A percentile compares a stretch with the other conserved stretches of the same genome.
Evolutionary conservation across 371 early-diverging fungal genomes (phyloP).

Genomic region (Rhizopus sp.): DNA sequence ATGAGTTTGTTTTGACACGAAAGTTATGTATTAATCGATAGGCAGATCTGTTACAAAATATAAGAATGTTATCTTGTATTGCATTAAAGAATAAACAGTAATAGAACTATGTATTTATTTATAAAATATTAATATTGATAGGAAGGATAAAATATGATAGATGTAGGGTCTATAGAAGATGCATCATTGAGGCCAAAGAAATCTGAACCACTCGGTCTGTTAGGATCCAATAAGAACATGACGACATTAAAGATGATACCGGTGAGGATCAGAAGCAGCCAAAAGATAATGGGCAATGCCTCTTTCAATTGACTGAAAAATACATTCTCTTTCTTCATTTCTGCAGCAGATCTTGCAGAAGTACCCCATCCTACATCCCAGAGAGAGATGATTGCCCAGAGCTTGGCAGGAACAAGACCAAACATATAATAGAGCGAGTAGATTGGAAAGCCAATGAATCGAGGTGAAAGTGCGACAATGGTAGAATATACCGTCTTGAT

Average conservation of each 20-base stretch:
- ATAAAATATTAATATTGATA: neutral
- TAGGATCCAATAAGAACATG: slow-evolving; percentile 25
- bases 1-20: too few species aligned
- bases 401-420: slow-evolving; percentile 61
- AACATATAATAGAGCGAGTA: slow-evolving; percentile 58
- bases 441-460: slow-evolving; percentile 54
- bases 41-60: too few species aligned
- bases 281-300: slow-evolving; percentile 41
- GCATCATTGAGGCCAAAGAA: slow-evolving; percentile 19
- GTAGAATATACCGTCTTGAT: slow-evolving; percentile 56
- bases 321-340: slow-evolving; percentile 40
- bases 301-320: slow-evolving; percentile 41
- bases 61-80: too few species aligned
- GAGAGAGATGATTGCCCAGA: slow-evolving; percentile 59
- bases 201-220: slow-evolving; percentile 10
- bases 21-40: too few species aligned
- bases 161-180: slow-evolving; percentile 26
- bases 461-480: slow-evolving; percentile 33
- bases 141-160: slow-evolving; percentile 46
- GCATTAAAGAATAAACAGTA: too few species aligned
- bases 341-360: slow-evolving; percentile 48
- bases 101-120: too few species aligned
- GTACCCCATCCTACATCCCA: slow-evolving; percentile 69
- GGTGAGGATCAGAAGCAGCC: slow-evolving; percentile 32
- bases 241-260: slow-evolving; percentile 39